phyloP scores from a whole-genome alignment of 768 basidiomycete genomes.

The Thelephora ganbajun region DNA sequence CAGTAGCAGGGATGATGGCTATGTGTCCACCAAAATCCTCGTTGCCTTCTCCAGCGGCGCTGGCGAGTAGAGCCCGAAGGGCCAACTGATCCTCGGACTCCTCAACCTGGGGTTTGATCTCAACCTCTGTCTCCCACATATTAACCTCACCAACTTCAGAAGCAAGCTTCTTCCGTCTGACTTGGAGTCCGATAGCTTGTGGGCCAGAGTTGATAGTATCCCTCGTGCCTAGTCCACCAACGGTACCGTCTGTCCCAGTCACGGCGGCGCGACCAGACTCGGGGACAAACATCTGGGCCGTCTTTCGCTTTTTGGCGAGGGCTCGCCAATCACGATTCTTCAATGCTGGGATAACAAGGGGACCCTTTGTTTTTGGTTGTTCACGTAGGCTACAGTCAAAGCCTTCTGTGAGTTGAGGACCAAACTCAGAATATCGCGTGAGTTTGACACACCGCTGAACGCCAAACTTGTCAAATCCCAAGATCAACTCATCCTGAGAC shows the following conservation, averaged over 20 bases:
- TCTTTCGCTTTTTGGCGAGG: constrained; percentile 51
- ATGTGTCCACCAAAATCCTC: constrained; percentile 26
- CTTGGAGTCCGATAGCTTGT: constrained; percentile 52
- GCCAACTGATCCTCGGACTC: constrained; percentile 72
- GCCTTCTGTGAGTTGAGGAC: constrained; percentile 67
- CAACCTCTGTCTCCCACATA: constrained; percentile 9
- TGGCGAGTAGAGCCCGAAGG: constrained; percentile 63
- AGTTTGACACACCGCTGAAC: constrained; percentile 70
- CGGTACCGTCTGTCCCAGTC: constrained; percentile 56
- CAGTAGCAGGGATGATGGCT: constrained; percentile 57
- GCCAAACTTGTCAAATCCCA: constrained; percentile 58
- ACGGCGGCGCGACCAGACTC: constrained; percentile 33
- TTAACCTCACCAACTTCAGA: constrained; percentile 16
- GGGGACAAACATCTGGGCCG: constrained; percentile 47
- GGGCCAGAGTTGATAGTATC: constrained; percentile 72
- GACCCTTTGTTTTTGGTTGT: constrained; percentile 35
- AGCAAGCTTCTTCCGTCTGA: constrained; percentile 21
- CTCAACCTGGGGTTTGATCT: constrained; percentile 15
- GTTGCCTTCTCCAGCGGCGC: constrained; percentile 26
- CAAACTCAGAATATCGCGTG: constrained; percentile 15
- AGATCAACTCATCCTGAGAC: constrained; percentile 52
- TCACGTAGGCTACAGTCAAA: constrained; percentile 26
- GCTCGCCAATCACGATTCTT: constrained; percentile 89
- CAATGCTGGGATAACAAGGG: constrained; percentile 75
- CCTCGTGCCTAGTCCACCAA: constrained; percentile 61